Conservation (phyloP, 352 stramenopile genomes). For the Thraustochytrium striatum region DNA sequence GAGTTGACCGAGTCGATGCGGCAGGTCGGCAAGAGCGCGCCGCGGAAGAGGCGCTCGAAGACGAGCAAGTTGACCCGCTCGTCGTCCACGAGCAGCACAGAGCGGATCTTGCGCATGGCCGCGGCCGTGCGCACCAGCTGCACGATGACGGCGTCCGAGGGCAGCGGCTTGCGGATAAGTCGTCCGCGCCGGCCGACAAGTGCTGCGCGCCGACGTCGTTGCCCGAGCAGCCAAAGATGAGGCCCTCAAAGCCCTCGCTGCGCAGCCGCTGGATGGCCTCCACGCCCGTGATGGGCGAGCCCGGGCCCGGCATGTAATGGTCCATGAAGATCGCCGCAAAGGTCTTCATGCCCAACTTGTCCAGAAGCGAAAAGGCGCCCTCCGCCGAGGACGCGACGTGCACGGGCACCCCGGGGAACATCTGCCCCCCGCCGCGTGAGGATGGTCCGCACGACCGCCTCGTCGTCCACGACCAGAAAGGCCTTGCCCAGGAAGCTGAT, state of each 20-base stretch:
- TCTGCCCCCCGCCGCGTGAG: no score
- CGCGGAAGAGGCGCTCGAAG: no score
- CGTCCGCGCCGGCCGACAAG: conserved; percentile 54
- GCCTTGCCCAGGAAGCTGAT: no score
- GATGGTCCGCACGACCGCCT: conserved; percentile 55
- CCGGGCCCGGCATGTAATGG: conserved; percentile 58
- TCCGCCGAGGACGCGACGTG: conserved; percentile 54
- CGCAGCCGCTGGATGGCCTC: conserved; percentile 55
- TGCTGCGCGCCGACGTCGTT: conserved; percentile 58
- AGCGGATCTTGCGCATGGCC: no score
- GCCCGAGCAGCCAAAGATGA: conserved; percentile 56
- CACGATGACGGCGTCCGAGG: no score
- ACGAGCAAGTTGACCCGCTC: no score
- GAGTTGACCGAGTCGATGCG: no score
- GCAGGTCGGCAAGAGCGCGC: no score
- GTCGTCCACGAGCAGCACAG: no score
- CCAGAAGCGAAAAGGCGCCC: conserved; percentile 52
- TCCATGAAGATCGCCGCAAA: conserved; percentile 58
- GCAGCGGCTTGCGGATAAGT: conserved; percentile 60
- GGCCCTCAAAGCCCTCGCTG: conserved; percentile 44
- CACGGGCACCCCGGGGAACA: conserved; percentile 51
- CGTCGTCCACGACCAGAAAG: conserved; percentile 59
- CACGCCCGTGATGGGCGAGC: conserved; percentile 56
- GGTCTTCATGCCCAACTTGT: conserved; percentile 27
- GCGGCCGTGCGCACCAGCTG: no score